Percentiles rank a stretch among this genome's conserved stretches.
phyloP scores from a whole-genome alignment of 2,329 filamentous ascomycete species.

The Didymellaceae sp. region DNA sequence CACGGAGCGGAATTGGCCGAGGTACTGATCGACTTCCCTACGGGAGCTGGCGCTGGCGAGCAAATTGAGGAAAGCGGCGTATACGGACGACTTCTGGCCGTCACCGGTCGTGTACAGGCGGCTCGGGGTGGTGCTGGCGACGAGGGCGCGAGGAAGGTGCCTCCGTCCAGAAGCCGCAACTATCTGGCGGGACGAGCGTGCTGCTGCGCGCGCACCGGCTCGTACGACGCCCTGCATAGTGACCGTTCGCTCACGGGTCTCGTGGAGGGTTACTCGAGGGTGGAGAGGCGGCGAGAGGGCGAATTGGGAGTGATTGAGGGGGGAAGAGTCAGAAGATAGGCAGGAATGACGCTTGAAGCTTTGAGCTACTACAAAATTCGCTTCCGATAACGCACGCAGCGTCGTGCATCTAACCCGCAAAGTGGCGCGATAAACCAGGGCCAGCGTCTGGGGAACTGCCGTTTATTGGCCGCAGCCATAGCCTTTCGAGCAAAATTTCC shows the following conservation, averaged over 20 bases:
- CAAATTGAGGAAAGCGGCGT: conserved; percentile 82
- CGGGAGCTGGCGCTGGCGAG: conserved; percentile 96
- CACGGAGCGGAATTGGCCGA: conserved; percentile 95
- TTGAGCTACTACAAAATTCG: conserved; percentile 39
- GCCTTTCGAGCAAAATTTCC: conserved; percentile 13
- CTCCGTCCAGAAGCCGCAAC: conserved; percentile 35
- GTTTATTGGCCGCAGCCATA: conserved; percentile 23
- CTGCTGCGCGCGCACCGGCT: conserved; percentile 45
- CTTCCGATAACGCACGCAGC: conserved; percentile 42
- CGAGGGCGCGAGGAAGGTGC: conserved; percentile 42
- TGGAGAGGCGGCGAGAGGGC: conserved; percentile 22
- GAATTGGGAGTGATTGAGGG: conserved; percentile 30
- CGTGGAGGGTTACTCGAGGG: conserved; percentile 27
- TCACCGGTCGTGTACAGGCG: conserved; percentile 44
- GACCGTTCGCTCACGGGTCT: conserved; percentile 34
- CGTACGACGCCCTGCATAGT: conserved; percentile 50
- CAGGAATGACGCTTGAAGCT: conserved; percentile 29
- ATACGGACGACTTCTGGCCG: conserved; percentile 45
- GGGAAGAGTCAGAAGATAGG: conserved; percentile 22
- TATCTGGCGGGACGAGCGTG: conserved; percentile 44
- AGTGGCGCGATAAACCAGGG: conserved; percentile 25
- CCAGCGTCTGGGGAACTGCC: conserved; percentile 26
- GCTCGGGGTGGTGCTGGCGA: conserved; percentile 34
- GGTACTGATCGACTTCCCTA: conserved; percentile 95
- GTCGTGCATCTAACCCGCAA: conserved; percentile 24